phyloP scores from a whole-genome alignment of 768 basidiomycete genomes.

The Suillus cothurnatus region DNA sequence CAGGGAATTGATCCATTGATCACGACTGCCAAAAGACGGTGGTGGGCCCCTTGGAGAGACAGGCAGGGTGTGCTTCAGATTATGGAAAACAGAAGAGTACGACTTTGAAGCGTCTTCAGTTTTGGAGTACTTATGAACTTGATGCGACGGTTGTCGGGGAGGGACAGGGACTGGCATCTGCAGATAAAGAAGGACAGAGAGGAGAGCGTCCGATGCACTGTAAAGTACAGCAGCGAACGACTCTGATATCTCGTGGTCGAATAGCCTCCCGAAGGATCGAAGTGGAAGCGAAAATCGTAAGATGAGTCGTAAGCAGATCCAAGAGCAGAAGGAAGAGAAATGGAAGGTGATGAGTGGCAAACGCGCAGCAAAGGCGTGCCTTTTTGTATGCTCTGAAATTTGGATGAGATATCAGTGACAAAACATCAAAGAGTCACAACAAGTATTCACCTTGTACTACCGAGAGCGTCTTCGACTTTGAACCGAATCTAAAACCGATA shows the following conservation, averaged over 20 bases:
- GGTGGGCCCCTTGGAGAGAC: conserved; percentile 62
- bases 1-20: conserved; percentile 74
- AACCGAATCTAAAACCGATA: conserved; percentile 30
- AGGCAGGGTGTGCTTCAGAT: conserved; percentile 59
- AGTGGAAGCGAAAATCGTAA: conserved; percentile 59
- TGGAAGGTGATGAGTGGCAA: conserved; percentile 52
- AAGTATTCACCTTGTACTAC: conserved; percentile 21
- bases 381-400: conserved; percentile 55
- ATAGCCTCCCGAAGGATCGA: conserved; percentile 43
- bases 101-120: conserved; percentile 40
- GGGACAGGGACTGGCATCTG: conserved; percentile 90
- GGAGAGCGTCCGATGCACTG: conserved; percentile 46
- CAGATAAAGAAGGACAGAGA: conserved; percentile 44
- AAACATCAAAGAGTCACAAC: conserved; percentile 9
- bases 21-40: conserved; percentile 64
- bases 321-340: conserved; percentile 31
- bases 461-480: conserved; percentile 15
- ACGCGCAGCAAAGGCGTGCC: conserved; percentile 95
- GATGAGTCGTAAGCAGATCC: conserved; percentile 60
- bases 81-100: conserved; percentile 50
- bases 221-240: conserved; percentile 41
- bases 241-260: conserved; percentile 42
- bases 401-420: conserved; percentile 24
- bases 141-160: conserved; percentile 60
- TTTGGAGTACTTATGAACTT: conserved; percentile 61